phyloP scores from a whole-genome alignment of 2,329 filamentous ascomycete species.

The Diatrype stigma region DNA sequence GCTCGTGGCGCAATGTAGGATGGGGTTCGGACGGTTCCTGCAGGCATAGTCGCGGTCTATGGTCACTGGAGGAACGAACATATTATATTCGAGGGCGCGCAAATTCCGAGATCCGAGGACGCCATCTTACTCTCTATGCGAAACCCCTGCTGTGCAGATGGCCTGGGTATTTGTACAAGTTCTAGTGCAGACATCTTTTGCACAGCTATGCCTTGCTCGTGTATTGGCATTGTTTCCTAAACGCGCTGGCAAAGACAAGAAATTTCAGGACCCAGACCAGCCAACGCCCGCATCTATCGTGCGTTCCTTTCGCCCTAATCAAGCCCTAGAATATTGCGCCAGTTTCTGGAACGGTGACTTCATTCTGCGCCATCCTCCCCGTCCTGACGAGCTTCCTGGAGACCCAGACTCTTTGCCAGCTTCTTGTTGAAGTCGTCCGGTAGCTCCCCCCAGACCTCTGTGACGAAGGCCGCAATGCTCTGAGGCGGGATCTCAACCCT shows the following conservation, averaged over 20 bases:
- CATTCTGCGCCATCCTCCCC: conserved; percentile 13
- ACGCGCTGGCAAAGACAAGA: neutral
- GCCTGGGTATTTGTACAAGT: neutral
- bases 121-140: neutral
- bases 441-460: conserved; percentile 52
- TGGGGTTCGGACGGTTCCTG: too few relatives aligned
- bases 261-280: neutral
- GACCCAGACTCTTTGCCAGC: conserved; percentile 58
- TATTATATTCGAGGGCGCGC: neutral
- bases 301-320: neutral
- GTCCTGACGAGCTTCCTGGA: conserved; percentile 29
- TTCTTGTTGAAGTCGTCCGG: conserved; percentile 55
- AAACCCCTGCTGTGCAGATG: neutral
- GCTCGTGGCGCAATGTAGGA: too few relatives aligned
- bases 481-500: conserved; percentile 79
- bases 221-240: neutral
- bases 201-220: neutral
- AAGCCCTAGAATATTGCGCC: neutral
- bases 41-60: too few relatives aligned
- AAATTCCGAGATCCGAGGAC: neutral
- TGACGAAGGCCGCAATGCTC: conserved; percentile 68
- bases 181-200: neutral
- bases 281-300: neutral
- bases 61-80: too few relatives aligned
- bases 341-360: conserved; percentile 4